Evolutionary conservation across 108 stramenopile species (phyloP), one percentile per base, ranked within the genome.

Genomic region (Epithemia pelagica): DNA sequence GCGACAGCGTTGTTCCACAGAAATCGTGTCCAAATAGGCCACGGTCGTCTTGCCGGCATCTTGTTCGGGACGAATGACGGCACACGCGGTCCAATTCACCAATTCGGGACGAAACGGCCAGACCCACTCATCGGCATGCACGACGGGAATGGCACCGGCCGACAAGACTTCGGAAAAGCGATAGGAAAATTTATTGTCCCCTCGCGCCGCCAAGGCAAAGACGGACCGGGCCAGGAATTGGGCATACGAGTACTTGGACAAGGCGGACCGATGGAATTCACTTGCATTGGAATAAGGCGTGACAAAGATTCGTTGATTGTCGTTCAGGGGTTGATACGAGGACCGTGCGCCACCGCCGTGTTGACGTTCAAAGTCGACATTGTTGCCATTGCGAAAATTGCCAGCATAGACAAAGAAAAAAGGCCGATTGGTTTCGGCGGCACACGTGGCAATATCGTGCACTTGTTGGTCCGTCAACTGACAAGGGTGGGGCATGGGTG

Each of bases 101-200:
- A 72, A 18, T 28, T 66, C 65, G 5, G 59, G 55, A 0, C 55
- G 27, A 51, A 82, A 82, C 0, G 81, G 81, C 18, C 66, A 57
- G n/a, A 82, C 54, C 33, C 58, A 78, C 21, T 33, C 64, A 65
- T 82, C 78, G 19, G 62, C 77, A 30, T 71, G 59, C 0, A 61
- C 54, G 55, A 78, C 69, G 18, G 78, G 81, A 31, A 82, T 74
- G 15, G 75, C 68, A n/a, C 81, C 81, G 1, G 70, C 74, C 18
- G 57, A 51, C 57, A 78, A 57, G 22, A 54, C 64, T 58, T 82
- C 75, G 0, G 75, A 55, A 32, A 78, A 82, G 0, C 81, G 63
- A 65, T 82, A 82, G 58, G 66, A 59, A 57, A 82, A 82, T 26
- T 52, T 22, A 63, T 82, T 78, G 51, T 82, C 81, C 0, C 81